Evolutionary conservation across 2,329 filamentous ascomycete species (phyloP).

Genomic region (Alternaria tenuissima): DNA sequence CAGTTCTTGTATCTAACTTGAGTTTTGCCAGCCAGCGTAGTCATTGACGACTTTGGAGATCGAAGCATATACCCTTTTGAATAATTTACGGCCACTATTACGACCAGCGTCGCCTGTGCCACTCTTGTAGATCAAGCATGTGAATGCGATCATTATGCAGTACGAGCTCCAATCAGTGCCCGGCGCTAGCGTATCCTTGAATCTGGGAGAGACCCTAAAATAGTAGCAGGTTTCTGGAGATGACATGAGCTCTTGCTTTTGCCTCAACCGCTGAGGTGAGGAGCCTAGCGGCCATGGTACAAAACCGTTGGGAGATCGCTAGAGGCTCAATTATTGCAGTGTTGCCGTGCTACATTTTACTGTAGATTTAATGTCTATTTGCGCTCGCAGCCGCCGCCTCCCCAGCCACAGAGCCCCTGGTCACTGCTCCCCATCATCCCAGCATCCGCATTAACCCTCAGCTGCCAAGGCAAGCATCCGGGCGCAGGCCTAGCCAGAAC

Average conservation of each 20-base stretch:
- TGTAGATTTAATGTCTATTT: neutral
- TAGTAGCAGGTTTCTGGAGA: conserved; percentile 34
- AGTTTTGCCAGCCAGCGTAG: conserved; percentile 24
- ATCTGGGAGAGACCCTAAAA: conserved; percentile 24
- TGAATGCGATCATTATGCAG: conserved; percentile 23
- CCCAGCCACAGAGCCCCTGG: conserved; percentile 30
- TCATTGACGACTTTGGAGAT: conserved; percentile 4
- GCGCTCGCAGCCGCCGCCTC: neutral
- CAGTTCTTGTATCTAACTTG: conserved; percentile 10
- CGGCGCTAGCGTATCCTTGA: conserved; percentile 25
- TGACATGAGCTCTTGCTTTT: conserved; percentile 19
- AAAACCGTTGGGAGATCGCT: neutral
- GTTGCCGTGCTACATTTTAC: neutral
- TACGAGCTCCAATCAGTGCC: conserved; percentile 22
- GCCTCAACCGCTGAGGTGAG: conserved; percentile 27
- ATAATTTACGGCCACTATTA: neutral
- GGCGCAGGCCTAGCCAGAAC: conserved; percentile 31
- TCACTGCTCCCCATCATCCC: conserved; percentile 26
- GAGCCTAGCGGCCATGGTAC: neutral
- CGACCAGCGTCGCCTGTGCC: conserved; percentile 4
- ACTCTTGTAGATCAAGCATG: conserved; percentile 15
- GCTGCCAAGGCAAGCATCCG: conserved; percentile 34
- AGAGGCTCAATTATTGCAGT: neutral
- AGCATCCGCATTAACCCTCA: conserved; percentile 28
- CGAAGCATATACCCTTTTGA: neutral